A percentile compares a stretch with the other conserved stretches of the same genome.
phyloP scores from a whole-genome alignment of 2,329 filamentous ascomycete genomes.

The Phaeoacremonium minimum region DNA sequence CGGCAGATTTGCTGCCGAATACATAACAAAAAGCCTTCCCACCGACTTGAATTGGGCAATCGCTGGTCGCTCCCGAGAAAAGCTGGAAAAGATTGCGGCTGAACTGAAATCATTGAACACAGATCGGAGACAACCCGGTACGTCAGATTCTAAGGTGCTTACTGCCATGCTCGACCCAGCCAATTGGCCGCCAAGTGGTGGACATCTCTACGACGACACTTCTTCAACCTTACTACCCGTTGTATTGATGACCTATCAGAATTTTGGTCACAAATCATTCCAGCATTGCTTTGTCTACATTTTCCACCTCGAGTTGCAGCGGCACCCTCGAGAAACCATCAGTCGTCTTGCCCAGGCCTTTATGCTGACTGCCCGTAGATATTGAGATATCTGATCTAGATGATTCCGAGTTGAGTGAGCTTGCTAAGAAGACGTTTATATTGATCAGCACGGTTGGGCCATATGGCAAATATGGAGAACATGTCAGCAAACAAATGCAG shows the following conservation, averaged over 20 bases:
- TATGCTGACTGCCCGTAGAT: too few relatives aligned
- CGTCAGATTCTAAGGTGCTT: constrained; percentile 14
- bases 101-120: constrained; percentile 64
- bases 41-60: constrained; percentile 84
- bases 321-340: too few relatives aligned
- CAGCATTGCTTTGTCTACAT: too few relatives aligned
- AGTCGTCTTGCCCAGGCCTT: too few relatives aligned
- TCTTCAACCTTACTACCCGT: too few relatives aligned
- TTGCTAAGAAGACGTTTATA: constrained; percentile 52
- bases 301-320: too few relatives aligned
- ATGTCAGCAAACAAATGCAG: constrained; percentile 12
- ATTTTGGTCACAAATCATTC: too few relatives aligned
- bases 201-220: too few relatives aligned
- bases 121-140: constrained; percentile 69
- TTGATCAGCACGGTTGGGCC: constrained; percentile 58
- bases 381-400: constrained; percentile 50
- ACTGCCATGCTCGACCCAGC: too few relatives aligned
- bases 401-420: constrained; percentile 35
- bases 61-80: constrained; percentile 73
- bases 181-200: too few relatives aligned
- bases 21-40: constrained; percentile 66
- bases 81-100: constrained; percentile 65
- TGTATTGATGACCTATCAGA: too few relatives aligned
- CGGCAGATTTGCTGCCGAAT: constrained; percentile 69
- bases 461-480: constrained; percentile 52